Evolutionary conservation across 352 stramenopile species (phyloP).

Genomic region (Globisporangium paroecandrum): DNA sequence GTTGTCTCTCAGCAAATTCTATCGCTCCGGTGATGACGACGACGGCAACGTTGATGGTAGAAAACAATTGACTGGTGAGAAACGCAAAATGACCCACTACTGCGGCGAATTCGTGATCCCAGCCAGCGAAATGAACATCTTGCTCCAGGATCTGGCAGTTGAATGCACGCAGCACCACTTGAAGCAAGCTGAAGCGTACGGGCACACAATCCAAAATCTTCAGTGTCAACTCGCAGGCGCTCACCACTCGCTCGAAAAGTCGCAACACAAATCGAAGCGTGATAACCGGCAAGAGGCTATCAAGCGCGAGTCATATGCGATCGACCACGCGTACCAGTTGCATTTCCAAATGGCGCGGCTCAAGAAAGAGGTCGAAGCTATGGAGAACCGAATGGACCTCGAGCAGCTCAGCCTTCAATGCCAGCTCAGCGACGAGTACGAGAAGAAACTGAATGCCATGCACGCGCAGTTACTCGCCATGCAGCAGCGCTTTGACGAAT

Average conservation of each 20-base stretch:
- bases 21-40: neutral
- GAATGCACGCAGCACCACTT: constrained; percentile 4
- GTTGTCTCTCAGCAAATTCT: constrained; percentile 11
- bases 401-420: constrained; percentile 41
- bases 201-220: neutral
- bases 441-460: constrained; percentile 52
- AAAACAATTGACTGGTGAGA: neutral
- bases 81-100: neutral
- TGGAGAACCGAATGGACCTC: constrained; percentile 29
- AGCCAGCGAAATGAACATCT: constrained; percentile 15
- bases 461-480: constrained; percentile 48
- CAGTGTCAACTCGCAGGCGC: constrained; percentile 1
- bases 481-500: constrained; percentile 65
- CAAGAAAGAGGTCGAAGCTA: constrained; percentile 24
- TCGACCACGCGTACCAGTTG: constrained; percentile 40
- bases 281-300: constrained; percentile 27
- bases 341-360: constrained; percentile 39
- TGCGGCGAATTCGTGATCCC: constrained; percentile 20
- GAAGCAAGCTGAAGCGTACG: neutral
- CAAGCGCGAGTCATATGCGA: constrained; percentile 39
- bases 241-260: neutral
- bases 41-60: neutral
- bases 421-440: constrained; percentile 49
- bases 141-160: constrained; percentile 17
- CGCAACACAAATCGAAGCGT: neutral